Evolutionary conservation across 2,329 filamentous ascomycete genomes (phyloP), one percentile per base, ranked within the genome.

Genomic region (Stagonosporopsis tanaceti): DNA sequence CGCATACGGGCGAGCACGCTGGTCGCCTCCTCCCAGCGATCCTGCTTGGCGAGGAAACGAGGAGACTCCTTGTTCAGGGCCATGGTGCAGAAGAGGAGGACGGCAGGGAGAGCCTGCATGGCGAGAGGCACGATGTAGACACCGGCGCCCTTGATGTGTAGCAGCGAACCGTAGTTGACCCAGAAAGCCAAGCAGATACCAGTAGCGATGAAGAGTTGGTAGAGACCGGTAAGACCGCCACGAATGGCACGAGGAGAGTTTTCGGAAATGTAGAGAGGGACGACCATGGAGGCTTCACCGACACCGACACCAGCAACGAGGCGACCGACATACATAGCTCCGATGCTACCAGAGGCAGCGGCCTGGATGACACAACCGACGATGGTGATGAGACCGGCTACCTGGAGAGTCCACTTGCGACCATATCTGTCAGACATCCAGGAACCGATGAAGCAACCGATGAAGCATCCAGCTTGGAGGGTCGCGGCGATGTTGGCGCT

Each of bases 401-500:
- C 72, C 22, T 90, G 80, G 28, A 92, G 78, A 24, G 81, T 80
- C 14, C 62, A 67, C 42, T 83, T 83, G 48, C 88, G 82, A 15
- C 88, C 88, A 63, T 76, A 84, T 62, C 70, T 76, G 64, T 87
- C 85, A 5, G 84, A 80, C 40, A 83, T 66, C 78, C 80, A 85
- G 32, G 80, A 81, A 6, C 83, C 82, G n/a, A 84, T 60, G 60
- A 90, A 80, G 57, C 86, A 86, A 34, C 87, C 87, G 50, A 84
- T 79, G 72, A 90, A 90, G 60, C 86, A 89, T 47, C 88, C 88
- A 39, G 84, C 87, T 75, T 91, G 88, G 9, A 91, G 81, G 0
- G 85, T 88, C n/a, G 87, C 89, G 27, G 90, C 89, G 56, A 91
- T 87, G 69, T 89, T 90, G 62, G 88, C 85, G 44, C 83, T 83